phyloP scores from a whole-genome alignment of 768 basidiomycete species.

The Phanerochaete carnosa region DNA sequence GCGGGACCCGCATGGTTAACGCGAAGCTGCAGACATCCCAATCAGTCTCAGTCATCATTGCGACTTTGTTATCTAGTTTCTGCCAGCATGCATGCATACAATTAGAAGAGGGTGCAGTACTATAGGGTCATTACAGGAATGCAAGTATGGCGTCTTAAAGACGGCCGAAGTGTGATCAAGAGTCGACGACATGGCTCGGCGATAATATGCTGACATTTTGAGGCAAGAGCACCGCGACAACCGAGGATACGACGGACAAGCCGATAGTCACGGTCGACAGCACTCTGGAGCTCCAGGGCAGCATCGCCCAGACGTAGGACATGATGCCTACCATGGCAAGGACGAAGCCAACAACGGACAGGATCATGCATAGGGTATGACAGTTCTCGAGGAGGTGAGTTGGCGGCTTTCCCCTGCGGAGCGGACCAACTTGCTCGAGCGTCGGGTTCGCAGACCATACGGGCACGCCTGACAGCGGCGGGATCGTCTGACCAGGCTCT shows the following conservation, averaged over 20 bases:
- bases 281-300: conserved; percentile 42
- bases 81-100: too few species aligned
- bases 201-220: neutral
- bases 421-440: conserved; percentile 48
- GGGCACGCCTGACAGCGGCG: conserved; percentile 15
- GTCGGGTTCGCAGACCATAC: conserved; percentile 47
- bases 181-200: neutral
- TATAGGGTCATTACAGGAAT: too few species aligned
- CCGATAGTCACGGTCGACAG: conserved; percentile 39
- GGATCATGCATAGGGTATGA: conserved; percentile 45
- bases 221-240: conserved; percentile 11
- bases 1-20: too few species aligned
- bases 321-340: conserved; percentile 49
- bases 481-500: neutral
- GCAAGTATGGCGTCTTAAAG: too few species aligned
- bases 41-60: too few species aligned
- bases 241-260: conserved; percentile 26
- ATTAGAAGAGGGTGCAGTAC: too few species aligned
- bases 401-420: conserved; percentile 34
- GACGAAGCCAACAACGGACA: conserved; percentile 46
- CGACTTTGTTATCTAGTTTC: too few species aligned
- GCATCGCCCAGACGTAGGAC: conserved; percentile 48
- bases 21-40: too few species aligned
- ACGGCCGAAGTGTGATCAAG: too few species aligned
- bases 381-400: conserved; percentile 46